Percentiles rank a stretch among this genome's conserved stretches.
phyloP scores from a whole-genome alignment of 306 rosid species.

The Trifolium repens region DNA sequence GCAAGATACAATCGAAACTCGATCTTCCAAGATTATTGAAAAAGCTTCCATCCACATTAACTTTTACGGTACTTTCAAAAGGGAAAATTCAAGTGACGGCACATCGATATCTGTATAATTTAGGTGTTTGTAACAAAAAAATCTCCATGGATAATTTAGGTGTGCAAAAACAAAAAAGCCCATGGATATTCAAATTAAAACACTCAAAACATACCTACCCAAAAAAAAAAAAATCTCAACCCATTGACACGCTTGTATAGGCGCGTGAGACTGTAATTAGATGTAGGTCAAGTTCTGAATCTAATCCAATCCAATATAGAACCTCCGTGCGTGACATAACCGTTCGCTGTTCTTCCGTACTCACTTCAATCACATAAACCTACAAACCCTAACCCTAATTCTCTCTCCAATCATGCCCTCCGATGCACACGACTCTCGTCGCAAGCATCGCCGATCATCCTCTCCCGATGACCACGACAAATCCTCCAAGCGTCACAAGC shows the following conservation, averaged over 20 bases:
- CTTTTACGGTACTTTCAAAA: too few relatives aligned
- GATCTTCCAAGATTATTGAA: too few relatives aligned
- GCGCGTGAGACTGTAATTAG: not conserved
- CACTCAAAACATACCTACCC: too few relatives aligned
- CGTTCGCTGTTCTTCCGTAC: slow-evolving; percentile 13
- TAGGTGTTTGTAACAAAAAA: too few relatives aligned
- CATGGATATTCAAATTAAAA: too few relatives aligned
- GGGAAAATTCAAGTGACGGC: too few relatives aligned
- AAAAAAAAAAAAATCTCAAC: too few relatives aligned
- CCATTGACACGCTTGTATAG: not conserved
- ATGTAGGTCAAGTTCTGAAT: slow-evolving; percentile 20
- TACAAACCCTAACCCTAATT: slow-evolving; percentile 64
- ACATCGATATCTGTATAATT: too few relatives aligned
- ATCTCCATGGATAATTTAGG: too few relatives aligned
- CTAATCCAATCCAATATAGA: slow-evolving; percentile 39
- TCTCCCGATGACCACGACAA: slow-evolving; percentile 60
- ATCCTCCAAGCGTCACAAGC: slow-evolving; percentile 87
- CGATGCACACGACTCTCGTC: slow-evolving; percentile 64
- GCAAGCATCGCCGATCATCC: slow-evolving; percentile 70
- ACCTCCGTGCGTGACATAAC: slow-evolving; percentile 36
- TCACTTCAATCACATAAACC: slow-evolving; percentile 2
- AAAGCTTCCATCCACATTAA: too few relatives aligned
- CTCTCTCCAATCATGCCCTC: slow-evolving; percentile 56
- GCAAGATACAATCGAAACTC: too few relatives aligned
- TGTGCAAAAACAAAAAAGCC: too few relatives aligned